phyloP scores from a whole-genome alignment of 768 basidiomycete genomes.

The Amanita thiersii region DNA sequence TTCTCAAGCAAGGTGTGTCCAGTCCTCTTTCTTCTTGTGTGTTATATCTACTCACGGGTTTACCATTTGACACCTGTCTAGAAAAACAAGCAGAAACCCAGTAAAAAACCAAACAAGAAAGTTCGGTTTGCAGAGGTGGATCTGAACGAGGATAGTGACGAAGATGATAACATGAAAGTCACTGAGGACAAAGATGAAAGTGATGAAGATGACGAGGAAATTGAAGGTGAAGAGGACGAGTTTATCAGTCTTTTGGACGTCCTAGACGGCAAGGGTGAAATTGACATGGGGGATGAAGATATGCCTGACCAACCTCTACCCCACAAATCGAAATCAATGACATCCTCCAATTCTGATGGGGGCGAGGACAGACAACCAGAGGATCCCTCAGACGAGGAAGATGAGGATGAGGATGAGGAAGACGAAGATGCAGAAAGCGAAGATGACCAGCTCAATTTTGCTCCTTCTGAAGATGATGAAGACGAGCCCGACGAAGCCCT shows the following conservation, averaged over 20 bases:
- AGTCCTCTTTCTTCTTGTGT: not conserved
- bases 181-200: slow-evolving; percentile 26
- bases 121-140: slow-evolving; percentile 51
- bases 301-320: slow-evolving; percentile 13
- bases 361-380: slow-evolving; percentile 28
- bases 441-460: slow-evolving; percentile 36
- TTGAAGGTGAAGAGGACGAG: slow-evolving; percentile 42
- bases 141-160: slow-evolving; percentile 51
- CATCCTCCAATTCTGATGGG: slow-evolving; percentile 9
- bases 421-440: slow-evolving; percentile 32
- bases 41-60: slow-evolving; percentile 6
- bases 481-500: slow-evolving; percentile 49
- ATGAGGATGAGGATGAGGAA: slow-evolving; percentile 24
- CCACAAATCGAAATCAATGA: not conserved
- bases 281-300: slow-evolving; percentile 31
- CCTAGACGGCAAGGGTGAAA: slow-evolving; percentile 52
- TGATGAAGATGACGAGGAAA: slow-evolving; percentile 36
- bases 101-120: slow-evolving; percentile 20
- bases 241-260: slow-evolving; percentile 61
- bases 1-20: slow-evolving; percentile 32
- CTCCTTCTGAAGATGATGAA: slow-evolving; percentile 42
- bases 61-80: no score
- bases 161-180: slow-evolving; percentile 25
- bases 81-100: slow-evolving; percentile 21
- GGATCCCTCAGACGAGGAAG: slow-evolving; percentile 25